A percentile compares a stretch with the other conserved stretches of the same genome.
Conservation (phyloP, 108 stramenopile genomes). For the Skeletonema tropicum region DNA sequence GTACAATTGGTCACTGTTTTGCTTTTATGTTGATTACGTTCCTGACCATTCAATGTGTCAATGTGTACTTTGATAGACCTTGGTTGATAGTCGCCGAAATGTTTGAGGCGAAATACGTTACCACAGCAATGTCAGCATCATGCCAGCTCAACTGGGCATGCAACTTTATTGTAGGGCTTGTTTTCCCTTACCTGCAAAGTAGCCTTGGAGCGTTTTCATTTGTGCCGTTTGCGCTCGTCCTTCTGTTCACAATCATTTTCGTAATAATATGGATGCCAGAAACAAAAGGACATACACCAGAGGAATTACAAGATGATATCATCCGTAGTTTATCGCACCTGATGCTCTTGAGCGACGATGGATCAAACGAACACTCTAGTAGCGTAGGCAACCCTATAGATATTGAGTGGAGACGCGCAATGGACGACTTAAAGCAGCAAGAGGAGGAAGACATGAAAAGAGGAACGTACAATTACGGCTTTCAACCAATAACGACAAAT, state of each 20-base stretch:
- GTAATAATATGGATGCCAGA: slow-evolving; percentile 73
- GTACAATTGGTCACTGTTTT: slow-evolving; percentile 9
- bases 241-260: slow-evolving; percentile 66
- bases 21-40: neutral
- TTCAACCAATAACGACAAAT: slow-evolving; percentile 52
- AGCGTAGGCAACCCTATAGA: slow-evolving; percentile 3
- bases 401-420: slow-evolving; percentile 78
- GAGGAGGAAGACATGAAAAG: slow-evolving; percentile 72
- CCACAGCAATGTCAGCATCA: slow-evolving; percentile 79
- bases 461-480: slow-evolving; percentile 72
- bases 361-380: neutral
- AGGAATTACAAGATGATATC: slow-evolving; percentile 72
- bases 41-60: neutral
- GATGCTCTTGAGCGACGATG: neutral
- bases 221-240: slow-evolving; percentile 82
- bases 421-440: slow-evolving; percentile 83
- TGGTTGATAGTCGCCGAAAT: slow-evolving; percentile 93
- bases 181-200: slow-evolving; percentile 87
- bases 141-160: slow-evolving; percentile 92
- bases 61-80: neutral
- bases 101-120: slow-evolving; percentile 93
- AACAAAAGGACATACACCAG: slow-evolving; percentile 83
- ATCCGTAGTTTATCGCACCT: slow-evolving; percentile 14
- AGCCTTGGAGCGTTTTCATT: slow-evolving; percentile 77
- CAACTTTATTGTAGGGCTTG: slow-evolving; percentile 89